phyloP scores from a whole-genome alignment of 129 eudicot species.

The Lonicera japonica region DNA sequence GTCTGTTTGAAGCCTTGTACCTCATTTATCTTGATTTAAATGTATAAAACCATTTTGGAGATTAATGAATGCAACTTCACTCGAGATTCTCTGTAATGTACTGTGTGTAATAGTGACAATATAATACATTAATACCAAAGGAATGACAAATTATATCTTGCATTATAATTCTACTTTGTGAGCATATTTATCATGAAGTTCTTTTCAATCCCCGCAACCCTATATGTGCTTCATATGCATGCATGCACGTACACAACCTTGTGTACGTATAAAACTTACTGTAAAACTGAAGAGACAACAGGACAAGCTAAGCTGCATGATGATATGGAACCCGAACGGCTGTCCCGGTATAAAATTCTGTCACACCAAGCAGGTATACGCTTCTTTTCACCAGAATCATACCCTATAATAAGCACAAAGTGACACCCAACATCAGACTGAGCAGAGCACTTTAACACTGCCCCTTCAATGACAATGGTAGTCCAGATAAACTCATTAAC shows the following conservation, averaged over 20 bases:
- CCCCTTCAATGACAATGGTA: not conserved
- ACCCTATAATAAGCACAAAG: slow-evolving; percentile 42
- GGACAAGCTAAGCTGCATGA: slow-evolving; percentile 85
- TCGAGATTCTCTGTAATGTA: too few relatives aligned
- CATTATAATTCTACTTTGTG: too few relatives aligned
- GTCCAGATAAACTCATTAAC: not conserved
- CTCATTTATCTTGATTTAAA: too few relatives aligned
- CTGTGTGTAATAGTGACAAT: too few relatives aligned
- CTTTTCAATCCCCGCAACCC: too few relatives aligned
- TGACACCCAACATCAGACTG: not conserved
- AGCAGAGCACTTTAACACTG: not conserved
- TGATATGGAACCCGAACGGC: slow-evolving; percentile 57
- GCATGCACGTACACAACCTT: not conserved
- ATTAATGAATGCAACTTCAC: too few relatives aligned
- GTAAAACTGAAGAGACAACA: slow-evolving; percentile 59
- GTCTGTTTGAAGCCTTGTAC: too few relatives aligned
- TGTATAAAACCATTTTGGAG: too few relatives aligned
- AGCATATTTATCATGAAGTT: too few relatives aligned
- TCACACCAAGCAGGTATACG: slow-evolving; percentile 99
- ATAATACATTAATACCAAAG: too few relatives aligned
- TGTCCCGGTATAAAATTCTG: slow-evolving; percentile 82
- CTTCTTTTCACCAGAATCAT: slow-evolving; percentile 95
- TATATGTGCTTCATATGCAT: too few relatives aligned
- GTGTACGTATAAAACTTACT: slow-evolving; percentile 62
- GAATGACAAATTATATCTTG: too few relatives aligned